These are phyloP conservation scores for Colletotrichum endophyticum DNA, from an alignment of 2,329 filamentous ascomycete genomes.

Conservation along the genomic window DNA sequence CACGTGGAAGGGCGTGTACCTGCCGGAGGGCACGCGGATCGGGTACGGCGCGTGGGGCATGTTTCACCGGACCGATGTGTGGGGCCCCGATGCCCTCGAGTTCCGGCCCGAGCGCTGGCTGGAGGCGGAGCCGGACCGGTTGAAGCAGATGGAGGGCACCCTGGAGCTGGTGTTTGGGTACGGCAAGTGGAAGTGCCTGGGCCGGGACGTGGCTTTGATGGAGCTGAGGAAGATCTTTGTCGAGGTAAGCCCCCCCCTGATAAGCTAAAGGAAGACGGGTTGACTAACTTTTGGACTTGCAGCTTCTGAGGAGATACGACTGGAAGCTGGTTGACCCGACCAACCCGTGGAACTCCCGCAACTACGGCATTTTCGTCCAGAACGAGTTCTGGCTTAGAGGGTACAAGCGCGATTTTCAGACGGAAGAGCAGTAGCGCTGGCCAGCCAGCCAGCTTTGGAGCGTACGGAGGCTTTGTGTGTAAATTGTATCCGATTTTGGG, in stretches of 20 bases:
- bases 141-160: slow-evolving; percentile 37
- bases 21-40: slow-evolving; percentile 36
- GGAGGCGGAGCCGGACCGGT: slow-evolving; percentile 28
- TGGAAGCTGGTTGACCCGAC: slow-evolving; percentile 32
- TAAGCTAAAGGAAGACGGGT: too few species aligned
- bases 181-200: slow-evolving; percentile 43
- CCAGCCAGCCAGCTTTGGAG: not conserved
- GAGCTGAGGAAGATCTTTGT: slow-evolving; percentile 35
- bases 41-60: slow-evolving; percentile 40
- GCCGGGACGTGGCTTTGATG: slow-evolving; percentile 41
- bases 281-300: not conserved
- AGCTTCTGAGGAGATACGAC: slow-evolving; percentile 34
- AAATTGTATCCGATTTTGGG: not conserved
- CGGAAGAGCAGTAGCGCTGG: not conserved
- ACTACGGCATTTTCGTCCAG: slow-evolving; percentile 1
- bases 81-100: slow-evolving; percentile 5
- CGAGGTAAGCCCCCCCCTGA: slow-evolving; percentile 26
- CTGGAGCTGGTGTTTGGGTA: slow-evolving; percentile 44
- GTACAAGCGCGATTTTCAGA: not conserved
- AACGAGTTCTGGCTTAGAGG: not conserved
- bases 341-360: slow-evolving; percentile 29
- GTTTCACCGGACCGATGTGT: slow-evolving; percentile 21
- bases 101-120: slow-evolving; percentile 23
- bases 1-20: slow-evolving; percentile 34
- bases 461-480: not conserved